phyloP scores from a whole-genome alignment of 2,329 filamentous ascomycete genomes.

The Ophiognomonia clavigignenti-juglandacearum region DNA sequence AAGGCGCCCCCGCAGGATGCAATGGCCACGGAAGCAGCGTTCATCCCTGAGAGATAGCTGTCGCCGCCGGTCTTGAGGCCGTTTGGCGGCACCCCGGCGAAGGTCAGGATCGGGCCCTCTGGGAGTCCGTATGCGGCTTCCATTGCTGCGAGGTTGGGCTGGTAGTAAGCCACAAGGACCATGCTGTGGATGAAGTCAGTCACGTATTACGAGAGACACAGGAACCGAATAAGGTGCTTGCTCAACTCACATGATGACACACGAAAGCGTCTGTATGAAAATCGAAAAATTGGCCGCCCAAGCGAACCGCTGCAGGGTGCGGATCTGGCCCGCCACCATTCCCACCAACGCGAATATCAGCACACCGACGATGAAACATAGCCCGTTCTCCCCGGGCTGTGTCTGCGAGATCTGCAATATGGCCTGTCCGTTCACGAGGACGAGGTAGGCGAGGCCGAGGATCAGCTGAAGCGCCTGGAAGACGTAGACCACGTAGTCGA shows the following conservation, averaged over 20 bases:
- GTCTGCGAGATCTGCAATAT: constrained; percentile 18
- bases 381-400: neutral
- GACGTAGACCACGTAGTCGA: neutral
- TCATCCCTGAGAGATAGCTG: constrained; percentile 36
- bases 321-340: constrained; percentile 34
- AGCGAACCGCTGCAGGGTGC: constrained; percentile 11
- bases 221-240: neutral
- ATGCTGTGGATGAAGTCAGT: neutral
- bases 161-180: constrained; percentile 7
- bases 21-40: constrained; percentile 45
- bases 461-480: constrained; percentile 16
- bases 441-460: constrained; percentile 41
- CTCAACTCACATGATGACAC: neutral
- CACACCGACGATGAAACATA: constrained; percentile 1
- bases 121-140: constrained; percentile 24
- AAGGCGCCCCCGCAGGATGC: constrained; percentile 51
- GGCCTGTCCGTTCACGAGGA: constrained; percentile 36
- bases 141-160: constrained; percentile 39
- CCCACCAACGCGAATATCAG: neutral
- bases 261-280: neutral
- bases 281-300: constrained; percentile 2
- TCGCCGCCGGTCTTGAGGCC: constrained; percentile 31
- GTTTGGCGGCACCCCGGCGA: neutral
- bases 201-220: constrained; percentile 23
- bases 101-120: constrained; percentile 25